Evolutionary conservation across 768 basidiomycete genomes (phyloP).

Genomic region (Trichaptum fuscoviolaceum): DNA sequence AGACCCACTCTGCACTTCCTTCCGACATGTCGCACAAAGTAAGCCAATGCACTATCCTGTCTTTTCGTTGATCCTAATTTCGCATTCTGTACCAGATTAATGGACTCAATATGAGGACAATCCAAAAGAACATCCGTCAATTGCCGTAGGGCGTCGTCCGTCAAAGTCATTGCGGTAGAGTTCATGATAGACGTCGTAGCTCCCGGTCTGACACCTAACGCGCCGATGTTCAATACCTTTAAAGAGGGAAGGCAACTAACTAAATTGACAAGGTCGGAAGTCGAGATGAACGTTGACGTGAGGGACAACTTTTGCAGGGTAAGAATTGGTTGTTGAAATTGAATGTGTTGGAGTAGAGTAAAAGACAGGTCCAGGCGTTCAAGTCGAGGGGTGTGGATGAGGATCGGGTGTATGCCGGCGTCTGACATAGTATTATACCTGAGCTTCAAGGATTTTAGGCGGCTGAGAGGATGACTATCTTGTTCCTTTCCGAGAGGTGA

Average conservation of each 20-base stretch:
- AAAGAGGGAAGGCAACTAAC: constrained; percentile 37
- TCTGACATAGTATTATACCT: constrained; percentile 51
- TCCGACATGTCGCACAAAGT: constrained; percentile 50
- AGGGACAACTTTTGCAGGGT: constrained; percentile 57
- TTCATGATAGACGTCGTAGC: constrained; percentile 40
- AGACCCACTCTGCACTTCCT: constrained; percentile 50
- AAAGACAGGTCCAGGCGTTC: constrained; percentile 60
- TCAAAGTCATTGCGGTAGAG: constrained; percentile 49
- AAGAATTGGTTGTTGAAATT: constrained; percentile 7
- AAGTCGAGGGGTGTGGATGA: constrained; percentile 45
- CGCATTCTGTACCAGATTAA: constrained; percentile 61
- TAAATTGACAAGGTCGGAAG: constrained; percentile 34
- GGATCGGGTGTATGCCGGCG: constrained; percentile 34
- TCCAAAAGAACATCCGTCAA: constrained; percentile 37
- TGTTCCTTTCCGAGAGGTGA: constrained; percentile 13
- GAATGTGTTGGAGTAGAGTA: constrained; percentile 44
- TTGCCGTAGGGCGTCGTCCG: constrained; percentile 38
- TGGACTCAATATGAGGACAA: constrained; percentile 37
- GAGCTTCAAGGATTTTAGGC: constrained; percentile 52
- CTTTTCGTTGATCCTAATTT: constrained; percentile 44
- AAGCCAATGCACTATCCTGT: constrained; percentile 31
- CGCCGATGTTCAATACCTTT: constrained; percentile 49
- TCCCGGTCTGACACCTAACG: constrained; percentile 46
- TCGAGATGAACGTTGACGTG: constrained; percentile 46
- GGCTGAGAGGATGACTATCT: constrained; percentile 28